A percentile compares a stretch with the other conserved stretches of the same genome.
Evolutionary conservation across 2,329 filamentous ascomycete species (phyloP).

Genomic region (Cordyceps militaris): DNA sequence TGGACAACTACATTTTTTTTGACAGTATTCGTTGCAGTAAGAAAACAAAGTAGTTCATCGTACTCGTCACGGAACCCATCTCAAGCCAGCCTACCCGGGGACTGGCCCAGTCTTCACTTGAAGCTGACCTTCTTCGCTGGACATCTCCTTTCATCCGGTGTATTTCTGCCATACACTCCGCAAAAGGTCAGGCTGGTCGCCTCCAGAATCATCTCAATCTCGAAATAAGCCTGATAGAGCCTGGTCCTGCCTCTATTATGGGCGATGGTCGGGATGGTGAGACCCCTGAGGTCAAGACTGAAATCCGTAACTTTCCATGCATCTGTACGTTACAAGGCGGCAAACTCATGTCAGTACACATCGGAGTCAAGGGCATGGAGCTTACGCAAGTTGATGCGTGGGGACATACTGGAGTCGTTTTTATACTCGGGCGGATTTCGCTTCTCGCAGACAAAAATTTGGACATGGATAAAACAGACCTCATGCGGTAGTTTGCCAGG

Average conservation of each 20-base stretch:
- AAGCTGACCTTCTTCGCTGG: not conserved
- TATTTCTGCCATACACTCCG: conserved; percentile 1
- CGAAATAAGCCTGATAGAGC: not conserved
- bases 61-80: not conserved
- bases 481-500: not conserved
- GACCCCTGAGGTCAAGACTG: not conserved
- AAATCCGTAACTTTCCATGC: conserved; percentile 1
- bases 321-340: not conserved
- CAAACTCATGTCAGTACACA: not conserved
- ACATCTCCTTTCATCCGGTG: not conserved
- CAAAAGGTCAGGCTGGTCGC: not conserved
- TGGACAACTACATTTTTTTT: not conserved
- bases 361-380: not conserved
- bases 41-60: not conserved
- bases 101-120: not conserved
- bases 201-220: conserved; percentile 5
- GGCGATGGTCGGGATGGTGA: not conserved
- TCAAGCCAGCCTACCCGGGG: not conserved
- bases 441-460: conserved; percentile 1
- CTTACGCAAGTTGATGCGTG: not conserved
- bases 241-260: not conserved
- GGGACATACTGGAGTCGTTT: not conserved
- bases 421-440: not conserved
- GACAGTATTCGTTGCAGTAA: not conserved
- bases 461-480: not conserved